Base-by-base conservation (phyloP, 164 flowering plant species). In the Cinnamomum micranthum region DNA sequence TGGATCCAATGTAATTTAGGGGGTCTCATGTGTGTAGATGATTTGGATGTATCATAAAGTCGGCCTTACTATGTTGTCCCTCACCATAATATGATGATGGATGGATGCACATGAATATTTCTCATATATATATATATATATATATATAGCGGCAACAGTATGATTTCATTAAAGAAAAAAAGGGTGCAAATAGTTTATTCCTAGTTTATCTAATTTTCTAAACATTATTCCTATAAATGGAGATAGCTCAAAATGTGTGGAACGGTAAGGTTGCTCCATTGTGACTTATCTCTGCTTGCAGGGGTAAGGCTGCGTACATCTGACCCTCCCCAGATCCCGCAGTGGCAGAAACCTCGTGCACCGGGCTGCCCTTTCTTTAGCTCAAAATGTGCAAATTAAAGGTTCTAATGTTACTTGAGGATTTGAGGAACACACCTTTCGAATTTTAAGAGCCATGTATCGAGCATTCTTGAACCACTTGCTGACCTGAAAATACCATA, bases 401-500 rank as follows among this genome's bases (percentile, higher is more conserved):
- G 47, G 47, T 10, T 41, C 47, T 41, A 41, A 41, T 41, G 47
- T 7, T 55, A 15, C 60, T 55, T 2, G 60, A 55, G 10, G 47
- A 55, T 15, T 55, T 20, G n/a, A 69, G 71, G 20, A 68, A 22
- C 83, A 86, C 74, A 92, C 98, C 96, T 90, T 94, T 84, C 92
- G 86, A 47, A 82, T 79, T 83, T 85, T 92, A 50, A 92, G 88
- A 17, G 97, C 92, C 35, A 83, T 68, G 71, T 92, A 94, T 23
- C 98, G 93, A 23, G 98, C 88, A 80, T 94, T 94, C 82, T 92
- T 94, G 90, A 94, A 94, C 98, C 98, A 94, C 82, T 94, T 91
- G 84, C 85, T 90, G 17, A 94, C 92, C 98, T 94, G 89, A 71
- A 83, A 83, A 71, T 68, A 67, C 14, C 33, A 67, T 71, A 51